Base-by-base conservation (phyloP, 345 rosid genomes). In the Diplotaxis tenuifolia region DNA sequence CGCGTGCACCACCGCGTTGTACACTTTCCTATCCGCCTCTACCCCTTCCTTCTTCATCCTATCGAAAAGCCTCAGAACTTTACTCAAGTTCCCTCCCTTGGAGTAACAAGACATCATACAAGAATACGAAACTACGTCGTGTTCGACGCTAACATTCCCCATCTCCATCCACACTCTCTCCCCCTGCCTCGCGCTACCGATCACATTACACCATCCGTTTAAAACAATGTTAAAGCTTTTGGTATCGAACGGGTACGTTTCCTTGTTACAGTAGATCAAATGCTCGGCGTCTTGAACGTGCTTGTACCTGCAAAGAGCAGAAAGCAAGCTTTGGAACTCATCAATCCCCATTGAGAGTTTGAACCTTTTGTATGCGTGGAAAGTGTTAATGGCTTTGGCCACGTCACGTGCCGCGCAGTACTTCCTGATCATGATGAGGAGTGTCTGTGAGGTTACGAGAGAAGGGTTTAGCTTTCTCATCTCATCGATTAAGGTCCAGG, bases 201-300 rank as follows among this genome's bases (percentile, higher is more conserved):
- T 83, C 76, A 80, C 84, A 82, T 92, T 90, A 75, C 91, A 88
- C 97, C 99, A 95, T 38, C 97, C 96, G 38, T 88, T 90, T 7
- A 95, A 87, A 62, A 92, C 82, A 56, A 88, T 88, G 71, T 95
- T 95, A 65, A 86, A 95, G 73, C 92, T 92, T 73, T 92, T 92
- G n/a, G 84, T 82, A 49, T 85, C 79, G 21, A 89, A 83, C 0
- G 97, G 96, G 72, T 86, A 90, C 40, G 80, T 87, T 45, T 72
- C 80, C 45, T 75, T 82, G 73, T 92, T 90, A 80, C 96, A 88
- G 75, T 80, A 88, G 82, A 92, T 80, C 84, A 92, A 79, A 68
- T 95, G 96, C 83, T 87, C 97, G 55, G 99, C 97, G 59, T 95
- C 97, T 77, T 89, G 83, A 71, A 90, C 96, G 67, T 95, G 88